A percentile compares a stretch with the other conserved stretches of the same genome.
Evolutionary conservation across 768 basidiomycete species (phyloP).

Genomic region (Candolleomyces efflorescens): DNA sequence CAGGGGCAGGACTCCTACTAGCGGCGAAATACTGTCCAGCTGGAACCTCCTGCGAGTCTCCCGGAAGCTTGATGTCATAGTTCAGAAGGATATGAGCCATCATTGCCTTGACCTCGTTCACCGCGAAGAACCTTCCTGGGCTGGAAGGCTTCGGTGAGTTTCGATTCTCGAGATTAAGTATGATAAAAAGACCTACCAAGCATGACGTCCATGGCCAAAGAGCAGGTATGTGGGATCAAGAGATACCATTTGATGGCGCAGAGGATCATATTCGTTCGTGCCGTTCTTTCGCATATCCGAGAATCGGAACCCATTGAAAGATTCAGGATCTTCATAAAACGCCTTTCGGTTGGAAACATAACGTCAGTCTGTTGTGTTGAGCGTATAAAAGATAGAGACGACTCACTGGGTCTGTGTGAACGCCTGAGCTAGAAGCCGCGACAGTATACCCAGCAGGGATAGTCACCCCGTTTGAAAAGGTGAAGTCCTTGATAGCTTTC

Average conservation of each 20-base stretch:
- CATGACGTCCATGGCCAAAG: slow-evolving; percentile 37
- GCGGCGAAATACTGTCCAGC: neutral
- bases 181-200: slow-evolving; percentile 16
- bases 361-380: neutral
- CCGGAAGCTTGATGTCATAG: slow-evolving; percentile 31
- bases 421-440: slow-evolving; percentile 16
- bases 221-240: slow-evolving; percentile 25
- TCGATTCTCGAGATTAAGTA: neutral
- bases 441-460: slow-evolving; percentile 32
- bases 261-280: slow-evolving; percentile 6
- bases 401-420: slow-evolving; percentile 19
- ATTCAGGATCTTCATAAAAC: slow-evolving; percentile 23
- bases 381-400: neutral
- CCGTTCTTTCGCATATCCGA: slow-evolving; percentile 13
- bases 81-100: slow-evolving; percentile 35
- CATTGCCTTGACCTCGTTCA: slow-evolving; percentile 37
- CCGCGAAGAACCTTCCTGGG: slow-evolving; percentile 39
- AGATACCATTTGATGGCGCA: slow-evolving; percentile 31
- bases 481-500: slow-evolving; percentile 29
- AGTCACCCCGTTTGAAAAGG: slow-evolving; percentile 34
- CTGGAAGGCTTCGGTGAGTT: neutral
- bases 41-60: neutral
- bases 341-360: neutral
- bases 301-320: slow-evolving; percentile 37
- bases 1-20: neutral